phyloP scores from a whole-genome alignment of 1,284 basidiomycete species.

The Cryptococcus depauperatus region DNA sequence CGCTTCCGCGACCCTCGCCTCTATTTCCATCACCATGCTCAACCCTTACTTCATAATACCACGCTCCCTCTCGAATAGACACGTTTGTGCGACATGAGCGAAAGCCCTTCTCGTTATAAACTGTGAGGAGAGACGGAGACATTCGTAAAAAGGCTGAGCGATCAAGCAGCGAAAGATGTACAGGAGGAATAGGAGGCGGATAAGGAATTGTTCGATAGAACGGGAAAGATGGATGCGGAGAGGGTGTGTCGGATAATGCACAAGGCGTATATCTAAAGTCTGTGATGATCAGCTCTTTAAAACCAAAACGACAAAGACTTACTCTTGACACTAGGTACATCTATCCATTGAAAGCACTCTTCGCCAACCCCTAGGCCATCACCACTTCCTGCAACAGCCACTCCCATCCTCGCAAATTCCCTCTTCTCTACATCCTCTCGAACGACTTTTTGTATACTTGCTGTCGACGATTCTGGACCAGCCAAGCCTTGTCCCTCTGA shows the following conservation, averaged over 20 bases:
- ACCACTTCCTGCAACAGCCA: slow-evolving; percentile 26
- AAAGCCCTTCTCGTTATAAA: slow-evolving; percentile 81
- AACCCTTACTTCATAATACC: slow-evolving; percentile 88
- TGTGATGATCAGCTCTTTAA: slow-evolving; percentile 6
- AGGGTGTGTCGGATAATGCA: slow-evolving; percentile 37
- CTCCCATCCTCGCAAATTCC: slow-evolving; percentile 11
- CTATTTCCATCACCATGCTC: slow-evolving; percentile 55
- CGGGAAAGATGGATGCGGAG: slow-evolving; percentile 28
- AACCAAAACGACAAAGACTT: not conserved
- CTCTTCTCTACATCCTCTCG: slow-evolving; percentile 10
- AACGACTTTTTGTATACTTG: slow-evolving; percentile 2
- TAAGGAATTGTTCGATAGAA: slow-evolving; percentile 42
- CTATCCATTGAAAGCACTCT: slow-evolving; percentile 42
- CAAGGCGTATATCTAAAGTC: slow-evolving; percentile 48
- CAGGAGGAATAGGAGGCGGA: slow-evolving; percentile 27
- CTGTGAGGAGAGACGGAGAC: slow-evolving; percentile 67
- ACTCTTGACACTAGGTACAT: slow-evolving; percentile 40
- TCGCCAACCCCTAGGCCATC: slow-evolving; percentile 34
- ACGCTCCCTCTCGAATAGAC: slow-evolving; percentile 78
- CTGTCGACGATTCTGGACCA: slow-evolving; percentile 16
- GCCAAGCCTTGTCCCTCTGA: slow-evolving; percentile 5
- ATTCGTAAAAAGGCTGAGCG: slow-evolving; percentile 58
- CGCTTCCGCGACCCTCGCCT: slow-evolving; percentile 47
- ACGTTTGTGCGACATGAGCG: slow-evolving; percentile 83
- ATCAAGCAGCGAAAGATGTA: slow-evolving; percentile 48